These are phyloP conservation scores for Phalaenopsis equestris DNA, from an alignment of 106 monocot species.

Conservation along the genomic window DNA sequence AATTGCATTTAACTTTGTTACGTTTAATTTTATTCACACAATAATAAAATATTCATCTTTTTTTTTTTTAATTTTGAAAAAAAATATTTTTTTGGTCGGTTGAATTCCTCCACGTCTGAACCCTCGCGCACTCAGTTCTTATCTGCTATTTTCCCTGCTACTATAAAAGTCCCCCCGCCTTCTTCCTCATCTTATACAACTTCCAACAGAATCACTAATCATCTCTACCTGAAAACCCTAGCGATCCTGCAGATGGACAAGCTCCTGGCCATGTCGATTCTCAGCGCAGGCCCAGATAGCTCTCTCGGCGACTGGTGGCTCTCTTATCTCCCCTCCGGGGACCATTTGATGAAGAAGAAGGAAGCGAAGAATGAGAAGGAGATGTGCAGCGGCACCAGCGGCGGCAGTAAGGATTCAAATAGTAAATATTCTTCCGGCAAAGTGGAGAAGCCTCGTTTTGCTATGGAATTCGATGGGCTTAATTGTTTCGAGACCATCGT, in stretches of 20 bases:
- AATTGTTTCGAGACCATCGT: constrained; percentile 37
- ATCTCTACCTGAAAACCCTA: background rate
- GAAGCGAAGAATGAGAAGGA: constrained; percentile 8
- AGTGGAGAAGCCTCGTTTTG: constrained; percentile 18
- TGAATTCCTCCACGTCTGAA: background rate
- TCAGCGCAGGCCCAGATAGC: constrained; percentile 18
- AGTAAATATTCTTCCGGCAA: background rate
- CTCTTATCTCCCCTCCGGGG: background rate
- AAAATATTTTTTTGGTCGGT: too few species aligned
- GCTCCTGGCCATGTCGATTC: constrained; percentile 27
- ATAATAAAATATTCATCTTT: too few species aligned
- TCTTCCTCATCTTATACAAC: background rate
- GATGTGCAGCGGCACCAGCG: background rate
- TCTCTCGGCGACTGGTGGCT: background rate
- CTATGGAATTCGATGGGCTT: constrained; percentile 35
- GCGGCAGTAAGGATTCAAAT: background rate
- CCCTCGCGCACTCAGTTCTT: background rate
- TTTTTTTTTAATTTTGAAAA: too few species aligned
- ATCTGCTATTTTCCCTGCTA: background rate
- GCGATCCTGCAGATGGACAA: constrained; percentile 16
- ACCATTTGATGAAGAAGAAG: background rate
- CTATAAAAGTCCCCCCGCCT: background rate
- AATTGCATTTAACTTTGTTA: too few species aligned
- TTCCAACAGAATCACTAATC: background rate
- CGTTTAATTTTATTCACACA: too few species aligned